Conservation (phyloP, 2,329 filamentous ascomycete genomes). For the Lizonia empirigonia region DNA sequence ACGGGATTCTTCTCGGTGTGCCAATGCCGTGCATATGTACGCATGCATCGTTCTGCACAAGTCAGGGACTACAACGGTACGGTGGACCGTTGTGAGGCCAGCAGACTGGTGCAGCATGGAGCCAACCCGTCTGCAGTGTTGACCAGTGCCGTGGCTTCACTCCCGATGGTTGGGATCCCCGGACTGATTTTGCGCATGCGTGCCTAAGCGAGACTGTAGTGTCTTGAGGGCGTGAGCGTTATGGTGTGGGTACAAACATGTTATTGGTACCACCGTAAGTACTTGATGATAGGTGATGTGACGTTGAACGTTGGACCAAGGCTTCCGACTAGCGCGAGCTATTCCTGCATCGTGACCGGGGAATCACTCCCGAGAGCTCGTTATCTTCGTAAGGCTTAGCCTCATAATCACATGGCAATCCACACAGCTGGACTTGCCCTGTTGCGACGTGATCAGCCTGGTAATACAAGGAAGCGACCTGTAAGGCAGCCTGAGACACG, state of each 20-base stretch:
- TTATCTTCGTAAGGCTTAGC: constrained; percentile 12
- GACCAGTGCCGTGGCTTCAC: constrained; percentile 2
- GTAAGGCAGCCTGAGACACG: constrained; percentile 10
- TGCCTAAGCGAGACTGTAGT: constrained; percentile 22
- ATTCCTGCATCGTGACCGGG: constrained; percentile 20
- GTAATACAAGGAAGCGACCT: constrained; percentile 3
- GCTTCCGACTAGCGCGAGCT: constrained; percentile 17
- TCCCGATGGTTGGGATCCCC: constrained; percentile 11
- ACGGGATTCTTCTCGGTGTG: neutral
- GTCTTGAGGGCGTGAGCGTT: constrained; percentile 4
- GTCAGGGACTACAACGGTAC: neutral
- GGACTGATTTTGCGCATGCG: constrained; percentile 20
- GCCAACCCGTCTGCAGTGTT: constrained; percentile 1
- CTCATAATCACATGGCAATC: constrained; percentile 14
- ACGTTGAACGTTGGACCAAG: constrained; percentile 20
- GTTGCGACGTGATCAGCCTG: constrained; percentile 5
- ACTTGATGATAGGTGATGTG: constrained; percentile 20
- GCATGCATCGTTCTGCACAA: neutral
- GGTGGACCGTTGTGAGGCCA: neutral
- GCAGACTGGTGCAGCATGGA: neutral
- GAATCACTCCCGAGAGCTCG: constrained; percentile 19
- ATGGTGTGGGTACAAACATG: constrained; percentile 11
- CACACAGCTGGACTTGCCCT: constrained; percentile 2
- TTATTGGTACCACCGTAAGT: constrained; percentile 12
- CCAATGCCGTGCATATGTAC: neutral